Base-by-base conservation (phyloP, 140 eudicot species). In the Oenanthe javanica region DNA sequence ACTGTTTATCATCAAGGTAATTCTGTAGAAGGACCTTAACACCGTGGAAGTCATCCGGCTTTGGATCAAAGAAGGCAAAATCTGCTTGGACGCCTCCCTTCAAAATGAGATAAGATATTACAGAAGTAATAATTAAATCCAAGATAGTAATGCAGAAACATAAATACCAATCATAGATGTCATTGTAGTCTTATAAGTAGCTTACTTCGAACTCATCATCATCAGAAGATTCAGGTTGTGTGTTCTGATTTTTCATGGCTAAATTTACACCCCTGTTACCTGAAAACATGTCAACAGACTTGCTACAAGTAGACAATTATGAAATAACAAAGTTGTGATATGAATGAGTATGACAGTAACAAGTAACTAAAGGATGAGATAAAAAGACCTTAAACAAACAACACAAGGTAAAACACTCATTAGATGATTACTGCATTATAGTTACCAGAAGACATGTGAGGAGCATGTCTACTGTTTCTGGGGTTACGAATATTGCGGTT, bases 61-160 rank as follows among this genome's bases (percentile, higher is more conserved):
- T 95, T n/a, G 97, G 99, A 82, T 95, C 99, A 87, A 95, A 95
- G 91, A 95, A 95, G 23, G 86, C 94, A 86, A 95, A 95, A 84
- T 95, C 96, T 63, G 96, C 99, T 93, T 91, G 99, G 66, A 94
- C 90, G 78, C 75, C 86, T 83, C 94, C 97, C 98, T 94, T 78
- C 78, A 81, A 88, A 72, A 49, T 47, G 61, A 79, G 23, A 36
- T 52, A 66, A 81, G 81, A 57, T 72, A 7, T 2, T 16, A 25
- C 15, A 46, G 9, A 11, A 16, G 0, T 63, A 42, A 10, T 15
- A 51, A 77, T 18, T 25, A 59, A 11, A 72, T 19, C 21, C 2
- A 48, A 66, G 2, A 45, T 8, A 55, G 83, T 59, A 6, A 50
- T 59, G 8, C 69, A 59, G 11, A 59, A 59, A 59, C 69, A 27